A percentile compares a stretch with the other conserved stretches of the same genome.
Conservation (phyloP, 495 filamentous ascomycete species). For the Trichoderma parareesei region DNA sequence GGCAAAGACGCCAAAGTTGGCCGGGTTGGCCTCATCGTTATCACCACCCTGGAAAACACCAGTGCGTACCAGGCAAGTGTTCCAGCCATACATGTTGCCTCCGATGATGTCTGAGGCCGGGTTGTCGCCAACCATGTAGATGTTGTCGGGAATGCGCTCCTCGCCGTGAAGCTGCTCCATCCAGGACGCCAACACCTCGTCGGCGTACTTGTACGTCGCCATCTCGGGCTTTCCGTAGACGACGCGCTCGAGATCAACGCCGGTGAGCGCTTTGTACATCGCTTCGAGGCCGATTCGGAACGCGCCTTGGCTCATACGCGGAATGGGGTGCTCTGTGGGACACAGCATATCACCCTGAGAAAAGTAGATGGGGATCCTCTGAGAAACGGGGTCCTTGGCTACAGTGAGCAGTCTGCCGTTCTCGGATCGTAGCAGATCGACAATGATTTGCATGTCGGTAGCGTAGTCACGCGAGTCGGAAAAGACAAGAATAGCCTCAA, state of each 20-base stretch:
- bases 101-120: slow-evolving; percentile 71
- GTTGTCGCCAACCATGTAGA: slow-evolving; percentile 82
- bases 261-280: slow-evolving; percentile 69
- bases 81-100: slow-evolving; percentile 78
- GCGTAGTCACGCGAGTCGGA: slow-evolving; percentile 78
- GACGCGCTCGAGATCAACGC: slow-evolving; percentile 69
- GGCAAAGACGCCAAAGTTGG: slow-evolving; percentile 79
- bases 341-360: slow-evolving; percentile 67
- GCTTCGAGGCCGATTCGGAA: slow-evolving; percentile 73
- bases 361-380: slow-evolving; percentile 69
- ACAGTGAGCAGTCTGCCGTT: slow-evolving; percentile 59
- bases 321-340: slow-evolving; percentile 66
- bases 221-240: slow-evolving; percentile 76
- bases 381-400: slow-evolving; percentile 54
- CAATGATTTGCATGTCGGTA: slow-evolving; percentile 77
- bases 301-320: slow-evolving; percentile 65
- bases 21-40: slow-evolving; percentile 89
- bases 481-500: slow-evolving; percentile 77
- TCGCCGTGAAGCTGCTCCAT: slow-evolving; percentile 5
- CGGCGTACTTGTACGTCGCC: slow-evolving; percentile 74
- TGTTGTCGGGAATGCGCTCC: slow-evolving; percentile 58
- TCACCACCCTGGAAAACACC: slow-evolving; percentile 51
- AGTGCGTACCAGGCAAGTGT: slow-evolving; percentile 70
- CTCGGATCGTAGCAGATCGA: slow-evolving; percentile 70
- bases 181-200: slow-evolving; percentile 44